Base-by-base conservation (phyloP, 225 moss, liverwort and hornwort species). In the Marchantia polymorpha region DNA sequence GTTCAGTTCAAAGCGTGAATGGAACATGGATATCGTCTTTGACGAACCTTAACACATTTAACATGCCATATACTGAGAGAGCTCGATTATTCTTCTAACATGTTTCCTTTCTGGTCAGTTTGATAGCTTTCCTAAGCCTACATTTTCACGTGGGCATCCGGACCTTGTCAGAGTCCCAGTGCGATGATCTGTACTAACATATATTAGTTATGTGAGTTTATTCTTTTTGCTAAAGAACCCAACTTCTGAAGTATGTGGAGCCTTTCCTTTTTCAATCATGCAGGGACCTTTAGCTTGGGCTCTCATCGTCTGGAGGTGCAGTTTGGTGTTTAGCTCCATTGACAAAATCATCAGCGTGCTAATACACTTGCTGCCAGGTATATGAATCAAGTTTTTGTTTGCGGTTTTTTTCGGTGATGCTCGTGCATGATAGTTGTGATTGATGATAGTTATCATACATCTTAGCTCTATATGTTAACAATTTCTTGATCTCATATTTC, bases 241-340 rank as follows among this genome's bases (percentile, higher is more conserved):
- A 61, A 61, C 61, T 10, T 61, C 22, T 61, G n/a, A 39, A 39
- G 39, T 39, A 39, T 39, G 2, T 39, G 2, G 39, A 67, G 29
- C 65, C 8, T 13, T 79, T 49, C 11, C 47, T 70, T 39, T 4
- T 82, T 16, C 5, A 39, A 39, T 39, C 39, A 39, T 82, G 59
- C 92, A 97, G 97, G 94, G 97, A 83, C 95, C 99, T 55, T 78
- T 99, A 76, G 99, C 99, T 72, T 99, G 99, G 95, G 99, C 99
- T 69, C 95, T 99, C 10, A 95, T 99, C 52, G 99, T 99, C 65
- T 99, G 99, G 99, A 93, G 99, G 58, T 99, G 99, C 81, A 99
- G 99, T 90, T 91, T 99, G 83, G 95, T 99, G 76, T 99, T 99
- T 64, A 99, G 93, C 80, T 99, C 99, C 52, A 88, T 99, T 7